Evolutionary conservation across 306 rosid species (phyloP), one percentile per base, ranked within the genome.

Genomic region (Dalbergia cochinchinensis): DNA sequence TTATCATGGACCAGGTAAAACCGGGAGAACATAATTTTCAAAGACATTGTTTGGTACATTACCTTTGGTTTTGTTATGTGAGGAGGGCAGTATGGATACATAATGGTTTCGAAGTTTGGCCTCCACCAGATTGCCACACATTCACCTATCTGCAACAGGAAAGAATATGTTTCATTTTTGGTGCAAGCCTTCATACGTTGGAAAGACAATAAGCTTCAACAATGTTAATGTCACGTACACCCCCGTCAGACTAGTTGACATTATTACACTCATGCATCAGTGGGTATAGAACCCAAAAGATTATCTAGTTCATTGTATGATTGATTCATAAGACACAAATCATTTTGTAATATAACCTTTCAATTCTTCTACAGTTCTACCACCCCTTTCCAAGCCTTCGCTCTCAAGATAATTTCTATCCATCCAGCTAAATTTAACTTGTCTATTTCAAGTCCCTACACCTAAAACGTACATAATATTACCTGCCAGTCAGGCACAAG

Each of bases 71-170:
- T 96, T 19, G 96, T 93, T 58, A 96, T 96, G 88, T 96, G 98
- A 76, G 99, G 97, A 80, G 99, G 99, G 73, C 99, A 96, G 80
- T 96, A 93, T 33, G 99, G 99, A 74, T 93, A 96, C 99, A 96
- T 93, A 20, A 91, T 91, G 80, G 97, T 96, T 80, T 96, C 99
- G 79, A 96, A 96, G 85, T 96, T 96, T 74, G 98, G 99, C 83
- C 99, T 93, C 99, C 99, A 96, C 99, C 99, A 96, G 87, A 81
- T 93, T 26, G 99, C 98, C 77, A 96, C 99, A 61, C 99, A 93
- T 69, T 96, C 99, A 69, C 99, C 98, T 51, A 93, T 93, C 99
- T 96, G 96, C 86, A 54, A 54, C 14, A 85, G 41, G 34, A 76
- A 60, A 14, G 57, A 65, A 19, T 26, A 69, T 6, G 48, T n/a